A percentile compares a stretch with the other conserved stretches of the same genome.
phyloP scores from a whole-genome alignment of 192 early-diverging fungal species.

The Lobosporangium transversale region DNA sequence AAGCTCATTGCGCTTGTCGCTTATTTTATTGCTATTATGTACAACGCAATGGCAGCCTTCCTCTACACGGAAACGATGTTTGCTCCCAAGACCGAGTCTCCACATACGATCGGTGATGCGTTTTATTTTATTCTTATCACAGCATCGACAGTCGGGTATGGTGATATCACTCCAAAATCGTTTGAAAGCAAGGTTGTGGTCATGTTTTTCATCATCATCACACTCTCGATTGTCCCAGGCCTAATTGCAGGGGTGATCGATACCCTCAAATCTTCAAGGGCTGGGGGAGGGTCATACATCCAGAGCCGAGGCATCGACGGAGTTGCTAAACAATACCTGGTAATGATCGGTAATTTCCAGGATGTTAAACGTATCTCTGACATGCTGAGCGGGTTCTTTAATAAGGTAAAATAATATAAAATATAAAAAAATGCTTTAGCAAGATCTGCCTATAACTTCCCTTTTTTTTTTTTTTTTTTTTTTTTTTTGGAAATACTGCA shows the following conservation, averaged over 20 bases:
- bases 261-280: conserved; percentile 41
- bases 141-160: conserved; percentile 79
- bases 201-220: conserved; percentile 66
- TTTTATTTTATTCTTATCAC: conserved; percentile 73
- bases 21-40: conserved; percentile 63
- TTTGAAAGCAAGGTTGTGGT: conserved; percentile 64
- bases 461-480: too few species aligned
- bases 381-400: conserved; percentile 58
- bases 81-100: conserved; percentile 13
- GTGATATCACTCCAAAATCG: conserved; percentile 71
- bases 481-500: too few species aligned
- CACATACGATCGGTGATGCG: conserved; percentile 29
- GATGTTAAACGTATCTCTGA: conserved; percentile 54
- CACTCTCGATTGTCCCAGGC: conserved; percentile 68
- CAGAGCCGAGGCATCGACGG: conserved; percentile 33
- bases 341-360: conserved; percentile 59
- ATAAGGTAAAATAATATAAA: conserved; percentile 27
- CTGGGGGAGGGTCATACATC: conserved; percentile 44
- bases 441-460: too few species aligned
- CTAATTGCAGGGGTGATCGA: conserved; percentile 59
- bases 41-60: conserved; percentile 69
- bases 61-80: conserved; percentile 69
- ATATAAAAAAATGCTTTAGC: background rate
- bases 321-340: conserved; percentile 46
- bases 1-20: conserved; percentile 64